These are phyloP conservation scores for Pichia heedii DNA, from an alignment of 805 yeast genomes.

Conservation along the genomic window DNA sequence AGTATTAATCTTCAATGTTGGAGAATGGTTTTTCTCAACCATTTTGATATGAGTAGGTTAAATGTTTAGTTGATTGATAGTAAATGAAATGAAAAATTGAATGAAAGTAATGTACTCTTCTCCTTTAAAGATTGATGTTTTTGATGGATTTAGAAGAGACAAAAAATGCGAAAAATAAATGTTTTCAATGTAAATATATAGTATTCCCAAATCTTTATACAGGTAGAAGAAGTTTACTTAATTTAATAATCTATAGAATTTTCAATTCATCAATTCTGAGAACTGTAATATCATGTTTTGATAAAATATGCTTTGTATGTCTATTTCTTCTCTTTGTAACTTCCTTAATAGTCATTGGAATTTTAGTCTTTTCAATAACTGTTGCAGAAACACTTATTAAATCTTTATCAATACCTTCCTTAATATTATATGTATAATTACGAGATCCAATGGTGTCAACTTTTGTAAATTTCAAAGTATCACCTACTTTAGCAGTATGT, in stretches of 20 bases:
- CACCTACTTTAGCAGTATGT: slow-evolving; percentile 76
- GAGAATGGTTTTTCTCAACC: background rate
- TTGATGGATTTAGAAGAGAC: no score
- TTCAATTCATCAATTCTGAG: slow-evolving; percentile 66
- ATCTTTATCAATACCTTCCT: slow-evolving; percentile 40
- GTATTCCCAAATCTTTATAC: no score
- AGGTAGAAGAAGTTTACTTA: no score
- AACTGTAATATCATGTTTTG: slow-evolving; percentile 68
- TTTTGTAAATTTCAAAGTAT: slow-evolving; percentile 60
- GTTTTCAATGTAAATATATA: no score
- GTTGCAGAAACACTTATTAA: slow-evolving; percentile 59
- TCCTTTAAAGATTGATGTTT: no score
- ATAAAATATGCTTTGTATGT: slow-evolving; percentile 55
- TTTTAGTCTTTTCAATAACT: slow-evolving; percentile 80
- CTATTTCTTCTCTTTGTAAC: slow-evolving; percentile 75
- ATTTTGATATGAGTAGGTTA: background rate
- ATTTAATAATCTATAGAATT: slow-evolving; percentile 22
- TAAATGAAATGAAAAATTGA: no score
- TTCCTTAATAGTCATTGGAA: slow-evolving; percentile 64
- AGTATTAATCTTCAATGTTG: background rate
- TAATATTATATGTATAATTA: slow-evolving; percentile 57
- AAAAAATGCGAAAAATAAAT: no score
- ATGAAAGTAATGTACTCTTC: no score
- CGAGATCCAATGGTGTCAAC: slow-evolving; percentile 81
- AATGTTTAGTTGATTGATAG: no score